Percentiles rank a stretch among this genome's conserved stretches.
Evolutionary conservation across 2,329 filamentous ascomycete species (phyloP).

Genomic region (Didymella exigua): DNA sequence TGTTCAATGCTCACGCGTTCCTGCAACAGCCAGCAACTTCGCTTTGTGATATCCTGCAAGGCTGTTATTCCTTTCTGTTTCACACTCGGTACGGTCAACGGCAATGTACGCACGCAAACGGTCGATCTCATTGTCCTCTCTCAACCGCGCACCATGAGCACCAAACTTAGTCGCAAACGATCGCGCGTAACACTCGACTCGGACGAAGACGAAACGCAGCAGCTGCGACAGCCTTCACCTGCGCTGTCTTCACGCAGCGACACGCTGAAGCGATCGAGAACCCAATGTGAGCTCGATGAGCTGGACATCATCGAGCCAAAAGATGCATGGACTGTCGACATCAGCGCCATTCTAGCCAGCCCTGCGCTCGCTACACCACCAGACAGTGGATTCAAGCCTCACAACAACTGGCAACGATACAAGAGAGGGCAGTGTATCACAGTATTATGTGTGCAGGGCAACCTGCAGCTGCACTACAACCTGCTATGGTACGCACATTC

Average conservation of each 20-base stretch:
- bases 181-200: conserved; percentile 37
- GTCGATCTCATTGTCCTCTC: conserved; percentile 22
- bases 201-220: conserved; percentile 31
- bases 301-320: conserved; percentile 34
- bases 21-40: conserved; percentile 27
- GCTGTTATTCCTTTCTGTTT: conserved; percentile 3
- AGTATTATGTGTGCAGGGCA: conserved; percentile 45
- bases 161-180: conserved; percentile 40
- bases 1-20: conserved; percentile 21
- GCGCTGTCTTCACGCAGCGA: conserved; percentile 28
- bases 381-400: conserved; percentile 26
- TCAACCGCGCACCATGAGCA: conserved; percentile 35
- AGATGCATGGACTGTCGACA: conserved; percentile 44
- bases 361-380: conserved; percentile 26
- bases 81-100: conserved; percentile 2
- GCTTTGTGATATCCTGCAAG: conserved; percentile 9
- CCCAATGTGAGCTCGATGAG: conserved; percentile 45
- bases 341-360: conserved; percentile 38
- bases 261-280: conserved; percentile 43
- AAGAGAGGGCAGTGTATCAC: conserved; percentile 24
- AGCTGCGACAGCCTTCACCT: conserved; percentile 28
- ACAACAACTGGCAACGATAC: conserved; percentile 37
- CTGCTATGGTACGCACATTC: conserved; percentile 43
- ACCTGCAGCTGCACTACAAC: conserved; percentile 43
- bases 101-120: conserved; percentile 21